A percentile compares a stretch with the other conserved stretches of the same genome.
Evolutionary conservation across 331 rosid species (phyloP).

Genomic region (Arachis monticola): DNA sequence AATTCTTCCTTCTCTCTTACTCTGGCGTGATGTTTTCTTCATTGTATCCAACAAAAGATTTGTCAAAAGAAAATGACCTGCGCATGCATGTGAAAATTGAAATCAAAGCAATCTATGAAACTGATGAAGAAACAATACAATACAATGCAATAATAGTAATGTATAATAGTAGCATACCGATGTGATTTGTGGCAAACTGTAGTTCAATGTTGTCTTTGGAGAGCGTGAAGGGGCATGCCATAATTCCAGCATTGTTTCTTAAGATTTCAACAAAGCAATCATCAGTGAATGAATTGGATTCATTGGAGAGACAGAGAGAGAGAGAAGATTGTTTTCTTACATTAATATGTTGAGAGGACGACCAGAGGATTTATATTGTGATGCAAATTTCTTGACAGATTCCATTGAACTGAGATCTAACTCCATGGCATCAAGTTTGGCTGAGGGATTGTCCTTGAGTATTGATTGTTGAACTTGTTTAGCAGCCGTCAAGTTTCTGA

Average conservation of each 20-base stretch:
- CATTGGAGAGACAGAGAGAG: background rate
- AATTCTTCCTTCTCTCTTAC: slow-evolving; percentile 81
- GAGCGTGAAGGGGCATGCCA: slow-evolving; percentile 67
- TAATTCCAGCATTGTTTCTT: slow-evolving; percentile 77
- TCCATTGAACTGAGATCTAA: slow-evolving; percentile 63
- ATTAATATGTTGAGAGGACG: slow-evolving; percentile 53
- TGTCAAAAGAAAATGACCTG: slow-evolving; percentile 95
- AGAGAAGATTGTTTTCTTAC: slow-evolving; percentile 39
- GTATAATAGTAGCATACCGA: slow-evolving; percentile 46
- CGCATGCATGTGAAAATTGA: background rate
- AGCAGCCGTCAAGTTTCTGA: slow-evolving; percentile 65
- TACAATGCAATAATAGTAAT: too few species aligned
- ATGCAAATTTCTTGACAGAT: slow-evolving; percentile 53
- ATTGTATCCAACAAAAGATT: slow-evolving; percentile 78
- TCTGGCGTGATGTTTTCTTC: slow-evolving; percentile 72
- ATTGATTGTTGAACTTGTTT: slow-evolving; percentile 60
- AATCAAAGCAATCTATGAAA: too few species aligned
- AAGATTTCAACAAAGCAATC: slow-evolving; percentile 24
- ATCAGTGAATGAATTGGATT: slow-evolving; percentile 13
- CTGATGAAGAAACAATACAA: too few species aligned
- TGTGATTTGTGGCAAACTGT: slow-evolving; percentile 72
- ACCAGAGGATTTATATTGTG: slow-evolving; percentile 41
- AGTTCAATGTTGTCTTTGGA: slow-evolving; percentile 67
- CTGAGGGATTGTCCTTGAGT: slow-evolving; percentile 65
- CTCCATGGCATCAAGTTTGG: slow-evolving; percentile 81